Evolutionary conservation across 2,329 filamentous ascomycete species (phyloP).

Genomic region (Mariannaea elegans): DNA sequence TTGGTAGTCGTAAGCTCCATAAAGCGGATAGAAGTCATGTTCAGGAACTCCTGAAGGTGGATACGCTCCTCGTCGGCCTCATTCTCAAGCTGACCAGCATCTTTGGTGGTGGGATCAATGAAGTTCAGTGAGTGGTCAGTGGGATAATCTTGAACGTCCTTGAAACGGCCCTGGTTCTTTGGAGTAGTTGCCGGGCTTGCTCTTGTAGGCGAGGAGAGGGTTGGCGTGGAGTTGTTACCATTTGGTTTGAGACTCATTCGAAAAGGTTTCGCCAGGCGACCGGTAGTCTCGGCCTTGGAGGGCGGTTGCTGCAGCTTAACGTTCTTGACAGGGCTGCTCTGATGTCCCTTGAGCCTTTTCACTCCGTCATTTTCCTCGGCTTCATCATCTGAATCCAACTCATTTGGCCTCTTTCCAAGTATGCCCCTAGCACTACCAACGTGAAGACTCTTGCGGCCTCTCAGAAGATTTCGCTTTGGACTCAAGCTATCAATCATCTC

Average conservation of each 20-base stretch:
- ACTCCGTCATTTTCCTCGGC: slow-evolving; percentile 67
- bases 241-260: slow-evolving; percentile 57
- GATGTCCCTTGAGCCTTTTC: slow-evolving; percentile 76
- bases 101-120: slow-evolving; percentile 50
- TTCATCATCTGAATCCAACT: slow-evolving; percentile 74
- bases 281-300: slow-evolving; percentile 72
- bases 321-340: slow-evolving; percentile 81
- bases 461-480: slow-evolving; percentile 74
- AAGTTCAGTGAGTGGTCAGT: slow-evolving; percentile 56
- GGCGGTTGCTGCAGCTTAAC: slow-evolving; percentile 75
- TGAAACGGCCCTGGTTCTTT: slow-evolving; percentile 63
- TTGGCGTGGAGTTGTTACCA: slow-evolving; percentile 52
- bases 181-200: slow-evolving; percentile 61
- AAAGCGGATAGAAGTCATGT: slow-evolving; percentile 96
- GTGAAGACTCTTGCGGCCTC: slow-evolving; percentile 78
- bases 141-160: slow-evolving; percentile 59
- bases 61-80: slow-evolving; percentile 70
- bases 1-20: slow-evolving; percentile 99
- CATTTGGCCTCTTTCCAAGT: slow-evolving; percentile 76
- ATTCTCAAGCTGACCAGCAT: slow-evolving; percentile 53
- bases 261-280: slow-evolving; percentile 62
- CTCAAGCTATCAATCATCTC: slow-evolving; percentile 83
- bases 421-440: slow-evolving; percentile 78
- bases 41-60: slow-evolving; percentile 89
- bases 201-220: slow-evolving; percentile 59